Evolutionary conservation across 2,329 filamentous ascomycete species (phyloP).

Genomic region (Coleophoma cylindrospora): DNA sequence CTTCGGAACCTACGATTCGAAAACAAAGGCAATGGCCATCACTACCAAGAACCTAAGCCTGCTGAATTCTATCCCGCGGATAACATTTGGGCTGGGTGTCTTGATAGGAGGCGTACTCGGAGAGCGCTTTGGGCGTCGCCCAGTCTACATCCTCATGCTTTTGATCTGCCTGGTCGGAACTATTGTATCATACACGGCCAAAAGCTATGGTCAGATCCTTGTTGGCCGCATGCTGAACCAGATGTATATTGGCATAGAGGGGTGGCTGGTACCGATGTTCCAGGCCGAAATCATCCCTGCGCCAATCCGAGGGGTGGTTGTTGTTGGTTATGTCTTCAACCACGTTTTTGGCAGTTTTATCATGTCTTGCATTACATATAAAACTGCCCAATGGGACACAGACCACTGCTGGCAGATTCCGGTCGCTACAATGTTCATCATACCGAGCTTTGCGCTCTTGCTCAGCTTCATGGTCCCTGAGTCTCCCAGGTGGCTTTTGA

Average conservation of each 20-base stretch:
- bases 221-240: slow-evolving; percentile 30
- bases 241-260: neutral
- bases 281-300: neutral
- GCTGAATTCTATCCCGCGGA: slow-evolving; percentile 28
- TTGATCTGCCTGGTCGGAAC: slow-evolving; percentile 28
- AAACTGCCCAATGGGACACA: neutral
- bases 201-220: slow-evolving; percentile 25
- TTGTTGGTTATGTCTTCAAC: neutral
- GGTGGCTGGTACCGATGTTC: neutral
- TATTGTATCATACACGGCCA: slow-evolving; percentile 27
- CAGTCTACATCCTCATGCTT: slow-evolving; percentile 32
- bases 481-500: neutral
- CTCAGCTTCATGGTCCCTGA: neutral
- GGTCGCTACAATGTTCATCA: neutral
- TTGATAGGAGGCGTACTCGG: slow-evolving; percentile 24
- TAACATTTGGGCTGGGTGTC: slow-evolving; percentile 8
- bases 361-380: slow-evolving; percentile 8
- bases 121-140: slow-evolving; percentile 27
- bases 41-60: slow-evolving; percentile 15
- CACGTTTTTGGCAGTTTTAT: neutral
- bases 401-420: neutral
- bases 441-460: neutral
- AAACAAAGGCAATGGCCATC: slow-evolving; percentile 23
- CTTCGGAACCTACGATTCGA: slow-evolving; percentile 15
- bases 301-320: neutral